A percentile compares a stretch with the other conserved stretches of the same genome.
Evolutionary conservation across 1,284 basidiomycete genomes (phyloP).

Genomic region (Phenoliferia sp.): DNA sequence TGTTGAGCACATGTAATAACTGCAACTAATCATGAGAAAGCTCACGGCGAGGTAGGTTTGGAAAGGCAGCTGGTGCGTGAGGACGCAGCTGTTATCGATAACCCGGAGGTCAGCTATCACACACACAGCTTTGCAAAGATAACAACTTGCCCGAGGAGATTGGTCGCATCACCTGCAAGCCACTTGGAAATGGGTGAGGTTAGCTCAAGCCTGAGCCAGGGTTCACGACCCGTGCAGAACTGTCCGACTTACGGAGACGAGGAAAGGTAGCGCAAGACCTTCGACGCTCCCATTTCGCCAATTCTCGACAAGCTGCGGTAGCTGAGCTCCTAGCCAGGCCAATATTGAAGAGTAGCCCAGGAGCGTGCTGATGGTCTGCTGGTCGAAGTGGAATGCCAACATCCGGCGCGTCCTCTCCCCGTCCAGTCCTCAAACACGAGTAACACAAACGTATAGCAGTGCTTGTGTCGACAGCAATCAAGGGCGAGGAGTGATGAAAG

Average conservation of each 20-base stretch:
- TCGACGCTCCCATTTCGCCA: constrained; percentile 47
- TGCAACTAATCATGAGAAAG: no score
- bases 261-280: constrained; percentile 80
- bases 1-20: no score
- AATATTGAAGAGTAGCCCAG: constrained; percentile 55
- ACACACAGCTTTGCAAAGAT: neutral
- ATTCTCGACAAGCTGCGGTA: constrained; percentile 63
- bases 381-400: no score
- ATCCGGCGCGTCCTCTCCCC: no score
- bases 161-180: constrained; percentile 83
- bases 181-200: constrained; percentile 46
- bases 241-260: constrained; percentile 54
- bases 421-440: no score
- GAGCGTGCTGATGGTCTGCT: neutral
- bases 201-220: neutral
- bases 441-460: no score
- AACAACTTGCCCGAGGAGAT: constrained; percentile 56
- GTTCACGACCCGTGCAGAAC: neutral
- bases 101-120: neutral
- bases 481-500: no score
- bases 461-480: no score
- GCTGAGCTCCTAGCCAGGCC: constrained; percentile 87
- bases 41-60: constrained; percentile 89
- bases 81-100: constrained; percentile 52
- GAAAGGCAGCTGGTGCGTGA: constrained; percentile 90